phyloP scores from a whole-genome alignment of 2,329 filamentous ascomycete species.

The Fusarium sp. region DNA sequence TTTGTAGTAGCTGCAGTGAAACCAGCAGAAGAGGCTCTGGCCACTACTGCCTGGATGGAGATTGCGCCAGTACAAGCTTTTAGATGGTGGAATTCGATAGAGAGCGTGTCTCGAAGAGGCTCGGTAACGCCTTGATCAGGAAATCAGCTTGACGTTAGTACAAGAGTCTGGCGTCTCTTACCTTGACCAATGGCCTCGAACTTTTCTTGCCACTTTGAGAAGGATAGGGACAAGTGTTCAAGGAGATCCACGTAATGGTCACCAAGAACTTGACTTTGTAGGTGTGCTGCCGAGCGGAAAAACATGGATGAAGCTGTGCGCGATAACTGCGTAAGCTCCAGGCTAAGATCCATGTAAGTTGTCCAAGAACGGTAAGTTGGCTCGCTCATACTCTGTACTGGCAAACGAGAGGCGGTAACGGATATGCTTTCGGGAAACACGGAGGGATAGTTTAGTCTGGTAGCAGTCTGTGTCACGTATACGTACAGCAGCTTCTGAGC shows the following conservation, averaged over 20 bases:
- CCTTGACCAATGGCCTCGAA: conserved; percentile 10
- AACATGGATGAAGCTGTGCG: conserved; percentile 42
- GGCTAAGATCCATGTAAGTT: conserved; percentile 37
- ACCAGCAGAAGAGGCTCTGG: conserved; percentile 26
- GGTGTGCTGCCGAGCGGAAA: conserved; percentile 38
- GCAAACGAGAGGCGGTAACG: conserved; percentile 4
- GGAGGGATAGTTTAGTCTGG: conserved; percentile 19
- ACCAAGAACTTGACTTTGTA: conserved; percentile 34
- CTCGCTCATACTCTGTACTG: not conserved
- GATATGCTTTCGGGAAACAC: conserved; percentile 30
- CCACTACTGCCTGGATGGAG: conserved; percentile 43
- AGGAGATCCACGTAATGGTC: conserved; percentile 40
- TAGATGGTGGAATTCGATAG: conserved; percentile 41
- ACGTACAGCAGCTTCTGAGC: conserved; percentile 41
- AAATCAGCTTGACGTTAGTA: not conserved
- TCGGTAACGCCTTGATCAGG: conserved; percentile 8
- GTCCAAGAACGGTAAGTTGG: conserved; percentile 9
- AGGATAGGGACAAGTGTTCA: conserved; percentile 33
- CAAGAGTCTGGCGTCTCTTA: not conserved
- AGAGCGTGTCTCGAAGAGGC: conserved; percentile 22
- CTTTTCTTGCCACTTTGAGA: conserved; percentile 35
- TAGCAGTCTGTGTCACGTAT: conserved; percentile 39
- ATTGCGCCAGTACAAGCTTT: conserved; percentile 42
- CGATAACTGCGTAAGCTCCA: conserved; percentile 37
- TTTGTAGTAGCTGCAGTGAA: conserved; percentile 7